These are phyloP conservation scores for Trichoderma sp. DNA, from an alignment of 2,329 filamentous ascomycete genomes.

Conservation along the genomic window DNA sequence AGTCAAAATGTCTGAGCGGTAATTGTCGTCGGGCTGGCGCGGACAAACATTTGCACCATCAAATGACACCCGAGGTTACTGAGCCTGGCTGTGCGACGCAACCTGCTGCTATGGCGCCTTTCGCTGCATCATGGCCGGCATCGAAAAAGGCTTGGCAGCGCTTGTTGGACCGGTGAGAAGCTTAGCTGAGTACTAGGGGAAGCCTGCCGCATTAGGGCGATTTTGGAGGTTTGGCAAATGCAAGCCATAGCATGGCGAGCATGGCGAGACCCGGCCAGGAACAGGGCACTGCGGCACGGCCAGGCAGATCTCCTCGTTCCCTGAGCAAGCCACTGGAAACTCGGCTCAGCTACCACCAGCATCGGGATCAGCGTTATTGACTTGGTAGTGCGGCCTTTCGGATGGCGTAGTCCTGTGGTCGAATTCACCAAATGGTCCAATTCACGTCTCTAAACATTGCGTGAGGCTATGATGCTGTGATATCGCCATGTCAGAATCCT, in stretches of 20 bases:
- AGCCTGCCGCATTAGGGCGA: not conserved
- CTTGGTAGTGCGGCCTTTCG: not conserved
- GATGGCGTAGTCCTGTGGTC: not conserved
- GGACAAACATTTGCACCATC: not conserved
- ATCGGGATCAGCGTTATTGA: not conserved
- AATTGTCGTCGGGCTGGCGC: slow-evolving; percentile 5
- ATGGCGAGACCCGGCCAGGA: not conserved
- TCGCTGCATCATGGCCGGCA: not conserved
- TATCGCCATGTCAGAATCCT: not conserved
- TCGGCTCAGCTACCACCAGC: not conserved
- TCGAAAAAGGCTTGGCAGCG: not conserved
- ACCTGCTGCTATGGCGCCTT: not conserved
- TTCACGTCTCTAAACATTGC: too few relatives aligned
- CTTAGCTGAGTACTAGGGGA: not conserved
- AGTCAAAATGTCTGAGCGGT: not conserved
- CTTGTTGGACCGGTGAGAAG: not conserved
- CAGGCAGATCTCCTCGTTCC: not conserved
- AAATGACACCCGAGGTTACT: not conserved
- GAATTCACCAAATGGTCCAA: not conserved
- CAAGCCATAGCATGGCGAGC: not conserved
- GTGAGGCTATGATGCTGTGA: not conserved
- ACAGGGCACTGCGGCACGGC: not conserved
- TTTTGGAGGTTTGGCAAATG: not conserved
- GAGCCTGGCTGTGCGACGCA: not conserved
- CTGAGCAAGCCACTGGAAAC: not conserved